Percentiles rank a stretch among this genome's conserved stretches.
These are phyloP conservation scores for Coemansia sp. DNA, from an alignment of 192 early-diverging fungal species.

Conservation along the genomic window DNA sequence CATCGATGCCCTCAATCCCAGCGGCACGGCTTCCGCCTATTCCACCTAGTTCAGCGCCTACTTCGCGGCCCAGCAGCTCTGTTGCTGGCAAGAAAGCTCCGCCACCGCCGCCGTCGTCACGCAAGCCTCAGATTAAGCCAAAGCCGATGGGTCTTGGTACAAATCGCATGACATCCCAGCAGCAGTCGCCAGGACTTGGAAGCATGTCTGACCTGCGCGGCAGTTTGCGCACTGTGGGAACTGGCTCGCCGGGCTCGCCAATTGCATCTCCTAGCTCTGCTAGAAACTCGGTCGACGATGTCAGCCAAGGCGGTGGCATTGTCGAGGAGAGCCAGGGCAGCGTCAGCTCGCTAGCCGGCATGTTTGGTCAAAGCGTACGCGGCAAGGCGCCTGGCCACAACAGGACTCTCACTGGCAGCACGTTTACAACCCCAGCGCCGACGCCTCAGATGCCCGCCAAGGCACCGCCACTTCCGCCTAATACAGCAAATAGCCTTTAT, in stretches of 20 bases:
- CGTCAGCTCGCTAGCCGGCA: slow-evolving; percentile 53
- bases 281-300: slow-evolving; percentile 30
- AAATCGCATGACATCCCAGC: slow-evolving; percentile 16
- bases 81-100: slow-evolving; percentile 41
- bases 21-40: slow-evolving; percentile 12
- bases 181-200: slow-evolving; percentile 29
- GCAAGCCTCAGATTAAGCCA: slow-evolving; percentile 44
- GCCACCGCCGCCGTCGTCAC: slow-evolving; percentile 44
- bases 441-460: slow-evolving; percentile 16
- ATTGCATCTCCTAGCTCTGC: slow-evolving; percentile 12
- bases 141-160: slow-evolving; percentile 36
- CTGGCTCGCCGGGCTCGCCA: neutral
- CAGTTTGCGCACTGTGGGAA: slow-evolving; percentile 14
- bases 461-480: slow-evolving; percentile 26
- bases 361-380: slow-evolving; percentile 47
- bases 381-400: slow-evolving; percentile 20
- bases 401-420: slow-evolving; percentile 9
- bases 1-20: neutral
- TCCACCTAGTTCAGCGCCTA: slow-evolving; percentile 25
- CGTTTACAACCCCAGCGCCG: slow-evolving; percentile 18
- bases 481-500: neutral
- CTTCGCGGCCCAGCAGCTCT: slow-evolving; percentile 32
- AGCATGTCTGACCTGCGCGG: slow-evolving; percentile 22
- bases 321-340: slow-evolving; percentile 54
- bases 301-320: slow-evolving; percentile 24